Base-by-base conservation (phyloP, 2,329 filamentous ascomycete species). In the Gaeumannomyces sp. region DNA sequence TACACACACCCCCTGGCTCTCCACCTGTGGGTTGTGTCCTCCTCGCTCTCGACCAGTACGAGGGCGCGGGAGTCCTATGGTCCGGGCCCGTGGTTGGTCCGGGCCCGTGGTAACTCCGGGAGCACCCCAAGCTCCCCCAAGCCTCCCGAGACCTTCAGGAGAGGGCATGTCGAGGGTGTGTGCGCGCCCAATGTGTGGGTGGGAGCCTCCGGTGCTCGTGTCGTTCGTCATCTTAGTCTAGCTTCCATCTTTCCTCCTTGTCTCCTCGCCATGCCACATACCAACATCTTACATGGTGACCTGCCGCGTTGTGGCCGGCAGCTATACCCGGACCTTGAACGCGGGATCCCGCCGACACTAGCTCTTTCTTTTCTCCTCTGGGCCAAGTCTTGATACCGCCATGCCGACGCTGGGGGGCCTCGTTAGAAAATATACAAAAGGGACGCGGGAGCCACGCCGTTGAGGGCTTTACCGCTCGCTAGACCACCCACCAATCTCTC, bases 351-450 rank as follows among this genome's bases (percentile, higher is more conserved):
- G 45, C 25, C 45, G 10, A 45, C 38, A 45, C 16, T 25, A 11
- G 19, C 7, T 11, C 45, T 25, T n/a, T 53, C 6, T n/a, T 22
- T 53, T 10, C 11, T 3, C 14, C 33, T 14, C 33, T 45, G 6
- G 14, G 5, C 38, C 38, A 45, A 19, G n/a, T 53, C 6, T 10
- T n/a, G 7, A 22, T 53, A 53, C 45, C n/a, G 22, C 22, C 45
- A 45, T 45, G 22, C 45, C 19, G 45, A 8, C 22, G 22, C 45
- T 10, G 45, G 8, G 45, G 45, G 22, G 7, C 19, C 22, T 53
- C 45, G 67, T 67, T 68, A 65, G 64, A 66, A 69, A 67, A 68
- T 72, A 62, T 72, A 72, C 71, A 72, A 69, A 72, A 71, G 70
- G 64, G 33, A 64, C 67, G 57, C 64, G 63, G 60, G 62, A 64